These are phyloP conservation scores for Penicillium crustosum DNA, from an alignment of 2,329 filamentous ascomycete species.

Conservation along the genomic window DNA sequence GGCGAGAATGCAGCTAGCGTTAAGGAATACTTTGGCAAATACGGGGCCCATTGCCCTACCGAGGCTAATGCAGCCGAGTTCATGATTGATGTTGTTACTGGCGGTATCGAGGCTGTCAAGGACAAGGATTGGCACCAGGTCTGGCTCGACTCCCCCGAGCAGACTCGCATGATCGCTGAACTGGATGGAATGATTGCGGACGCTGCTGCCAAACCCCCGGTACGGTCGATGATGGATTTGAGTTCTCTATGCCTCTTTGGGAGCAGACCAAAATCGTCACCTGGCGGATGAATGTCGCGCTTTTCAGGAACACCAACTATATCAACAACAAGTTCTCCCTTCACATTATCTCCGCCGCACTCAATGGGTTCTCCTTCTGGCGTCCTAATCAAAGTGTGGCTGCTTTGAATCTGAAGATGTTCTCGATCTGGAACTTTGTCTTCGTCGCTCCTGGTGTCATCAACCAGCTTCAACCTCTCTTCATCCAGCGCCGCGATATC, in stretches of 20 bases:
- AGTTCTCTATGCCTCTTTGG: constrained; percentile 12
- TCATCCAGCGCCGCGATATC: constrained; percentile 11
- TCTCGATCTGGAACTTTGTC: constrained; percentile 12
- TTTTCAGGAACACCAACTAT: constrained; percentile 12
- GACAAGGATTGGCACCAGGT: constrained; percentile 14
- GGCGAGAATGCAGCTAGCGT: constrained; percentile 62
- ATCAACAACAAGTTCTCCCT: constrained; percentile 12
- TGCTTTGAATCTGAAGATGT: constrained; percentile 10
- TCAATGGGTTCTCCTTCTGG: constrained; percentile 13
- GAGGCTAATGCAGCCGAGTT: constrained; percentile 11
- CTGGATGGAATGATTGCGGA: constrained; percentile 6
- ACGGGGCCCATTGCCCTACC: constrained; percentile 52
- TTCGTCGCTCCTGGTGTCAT: constrained; percentile 13
- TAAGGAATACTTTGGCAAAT: constrained; percentile 64
- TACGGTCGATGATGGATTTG: constrained; percentile 10
- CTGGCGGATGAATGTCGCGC: constrained; percentile 7
- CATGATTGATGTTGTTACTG: constrained; percentile 44
- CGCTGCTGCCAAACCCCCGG: constrained; percentile 6
- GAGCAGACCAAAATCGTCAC: constrained; percentile 12
- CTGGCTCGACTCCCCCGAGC: constrained; percentile 10
- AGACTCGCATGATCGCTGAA: constrained; percentile 5
- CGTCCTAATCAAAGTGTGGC: constrained; percentile 5
- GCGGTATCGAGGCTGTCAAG: constrained; percentile 54
- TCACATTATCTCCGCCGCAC: constrained; percentile 7
- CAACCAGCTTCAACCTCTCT: constrained; percentile 11